phyloP scores from a whole-genome alignment of 352 stramenopile genomes.

The Saprolegnia parasitica region DNA sequence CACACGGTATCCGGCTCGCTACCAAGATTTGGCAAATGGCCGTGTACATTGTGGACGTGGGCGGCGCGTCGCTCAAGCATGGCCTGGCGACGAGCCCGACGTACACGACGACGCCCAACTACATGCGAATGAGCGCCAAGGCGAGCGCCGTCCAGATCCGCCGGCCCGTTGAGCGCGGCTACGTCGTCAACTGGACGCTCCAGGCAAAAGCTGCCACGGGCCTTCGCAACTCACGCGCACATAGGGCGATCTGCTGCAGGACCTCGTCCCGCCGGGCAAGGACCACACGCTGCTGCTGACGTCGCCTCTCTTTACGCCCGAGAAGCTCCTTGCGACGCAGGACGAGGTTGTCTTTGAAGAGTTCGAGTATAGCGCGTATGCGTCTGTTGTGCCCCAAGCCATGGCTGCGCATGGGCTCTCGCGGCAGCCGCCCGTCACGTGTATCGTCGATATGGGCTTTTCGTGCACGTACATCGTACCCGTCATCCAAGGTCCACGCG shows the following conservation, averaged over 20 bases:
- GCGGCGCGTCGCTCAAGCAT: constrained; percentile 20
- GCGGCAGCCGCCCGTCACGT: constrained; percentile 30
- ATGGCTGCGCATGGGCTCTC: background rate
- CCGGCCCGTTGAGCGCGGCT: constrained; percentile 16
- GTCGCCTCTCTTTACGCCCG: constrained; percentile 49
- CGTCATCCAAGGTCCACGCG: constrained; percentile 68
- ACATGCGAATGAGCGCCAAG: constrained; percentile 16
- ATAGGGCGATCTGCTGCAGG: constrained; percentile 17
- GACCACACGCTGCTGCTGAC: constrained; percentile 58
- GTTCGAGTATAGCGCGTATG: constrained; percentile 51
- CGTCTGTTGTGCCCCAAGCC: constrained; percentile 37
- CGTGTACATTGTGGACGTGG: constrained; percentile 22
- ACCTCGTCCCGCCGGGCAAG: background rate
- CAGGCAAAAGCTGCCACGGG: background rate
- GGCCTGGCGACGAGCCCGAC: background rate
- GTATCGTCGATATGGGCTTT: constrained; percentile 93
- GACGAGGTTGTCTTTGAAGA: constrained; percentile 81
- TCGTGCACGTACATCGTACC: constrained; percentile 94
- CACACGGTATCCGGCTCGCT: too few relatives aligned
- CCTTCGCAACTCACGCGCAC: background rate
- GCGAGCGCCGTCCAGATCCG: constrained; percentile 7
- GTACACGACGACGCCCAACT: constrained; percentile 11
- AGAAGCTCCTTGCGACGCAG: constrained; percentile 59
- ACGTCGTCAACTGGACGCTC: constrained; percentile 25
- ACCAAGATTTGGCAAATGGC: constrained; percentile 2